Percentiles rank a stretch among this genome's conserved stretches.
These are phyloP conservation scores for Jatropha multifida DNA, from an alignment of 441 rosid species.

Conservation along the genomic window DNA sequence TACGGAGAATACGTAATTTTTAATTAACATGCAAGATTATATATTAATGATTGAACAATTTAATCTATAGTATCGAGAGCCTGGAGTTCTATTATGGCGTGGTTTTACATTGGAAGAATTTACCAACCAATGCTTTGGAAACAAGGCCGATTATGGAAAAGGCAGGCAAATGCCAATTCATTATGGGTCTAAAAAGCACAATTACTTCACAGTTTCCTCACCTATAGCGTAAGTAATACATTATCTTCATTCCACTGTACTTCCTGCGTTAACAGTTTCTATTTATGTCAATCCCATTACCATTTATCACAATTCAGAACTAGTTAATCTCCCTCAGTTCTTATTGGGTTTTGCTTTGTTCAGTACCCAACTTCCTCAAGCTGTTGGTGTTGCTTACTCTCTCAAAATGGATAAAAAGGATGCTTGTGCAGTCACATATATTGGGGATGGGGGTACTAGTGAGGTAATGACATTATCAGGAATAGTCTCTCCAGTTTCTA, in stretches of 20 bases:
- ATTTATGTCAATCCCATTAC: background rate
- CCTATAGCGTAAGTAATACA: conserved; percentile 59
- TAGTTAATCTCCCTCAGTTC: background rate
- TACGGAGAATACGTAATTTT: too few relatives aligned
- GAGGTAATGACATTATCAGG: conserved; percentile 45
- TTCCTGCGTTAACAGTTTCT: background rate
- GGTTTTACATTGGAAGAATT: conserved; percentile 82
- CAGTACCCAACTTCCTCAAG: conserved; percentile 90
- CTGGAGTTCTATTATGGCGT: conserved; percentile 76
- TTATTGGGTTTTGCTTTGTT: background rate
- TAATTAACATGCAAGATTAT: too few relatives aligned
- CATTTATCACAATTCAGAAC: background rate
- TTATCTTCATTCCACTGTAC: background rate
- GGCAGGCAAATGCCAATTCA: conserved; percentile 95
- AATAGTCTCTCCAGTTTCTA: background rate
- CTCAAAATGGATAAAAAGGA: conserved; percentile 76
- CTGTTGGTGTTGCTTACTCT: conserved; percentile 89
- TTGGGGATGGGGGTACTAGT: conserved; percentile 84
- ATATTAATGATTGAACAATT: background rate
- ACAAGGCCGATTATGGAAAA: conserved; percentile 68
- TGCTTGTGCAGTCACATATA: conserved; percentile 69
- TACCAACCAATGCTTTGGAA: conserved; percentile 77
- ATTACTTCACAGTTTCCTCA: conserved; percentile 74
- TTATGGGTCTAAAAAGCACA: conserved; percentile 80
- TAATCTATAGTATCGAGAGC: conserved; percentile 67